Evolutionary conservation across 495 filamentous ascomycete species (phyloP).

Genomic region (Aspergillus saccharolyticus): DNA sequence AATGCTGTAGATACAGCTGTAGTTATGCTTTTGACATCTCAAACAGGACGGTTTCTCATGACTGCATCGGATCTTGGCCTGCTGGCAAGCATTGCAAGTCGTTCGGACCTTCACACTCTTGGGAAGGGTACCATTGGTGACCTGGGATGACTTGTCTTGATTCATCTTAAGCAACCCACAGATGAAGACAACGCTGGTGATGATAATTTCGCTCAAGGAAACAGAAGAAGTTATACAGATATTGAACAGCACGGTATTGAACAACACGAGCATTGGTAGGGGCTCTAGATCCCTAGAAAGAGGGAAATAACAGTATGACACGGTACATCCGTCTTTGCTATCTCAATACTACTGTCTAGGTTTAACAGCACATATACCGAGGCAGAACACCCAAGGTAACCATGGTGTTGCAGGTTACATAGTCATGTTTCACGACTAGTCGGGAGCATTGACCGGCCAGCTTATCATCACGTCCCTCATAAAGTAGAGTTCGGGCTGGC

Average conservation of each 20-base stretch:
- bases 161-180: conserved; percentile 11
- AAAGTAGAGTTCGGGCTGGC: not conserved
- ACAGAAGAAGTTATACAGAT: not conserved
- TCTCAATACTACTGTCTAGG: not conserved
- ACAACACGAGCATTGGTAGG: not conserved
- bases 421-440: not conserved
- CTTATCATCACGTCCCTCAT: not conserved
- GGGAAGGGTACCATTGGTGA: conserved; percentile 20
- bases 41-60: conserved; percentile 43
- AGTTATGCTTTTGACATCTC: conserved; percentile 40
- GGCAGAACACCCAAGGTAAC: not conserved
- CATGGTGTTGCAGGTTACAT: not conserved
- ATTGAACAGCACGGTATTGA: too few relatives aligned
- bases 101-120: conserved; percentile 42
- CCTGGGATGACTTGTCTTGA: conserved; percentile 10
- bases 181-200: not conserved
- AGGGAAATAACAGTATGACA: not conserved
- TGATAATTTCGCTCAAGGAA: not conserved
- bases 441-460: not conserved
- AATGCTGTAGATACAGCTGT: conserved; percentile 43
- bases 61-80: conserved; percentile 47
- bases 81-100: conserved; percentile 46
- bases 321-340: not conserved
- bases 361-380: not conserved
- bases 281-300: not conserved